phyloP scores from a whole-genome alignment of 352 stramenopile genomes.

The Globisporangium polare region DNA sequence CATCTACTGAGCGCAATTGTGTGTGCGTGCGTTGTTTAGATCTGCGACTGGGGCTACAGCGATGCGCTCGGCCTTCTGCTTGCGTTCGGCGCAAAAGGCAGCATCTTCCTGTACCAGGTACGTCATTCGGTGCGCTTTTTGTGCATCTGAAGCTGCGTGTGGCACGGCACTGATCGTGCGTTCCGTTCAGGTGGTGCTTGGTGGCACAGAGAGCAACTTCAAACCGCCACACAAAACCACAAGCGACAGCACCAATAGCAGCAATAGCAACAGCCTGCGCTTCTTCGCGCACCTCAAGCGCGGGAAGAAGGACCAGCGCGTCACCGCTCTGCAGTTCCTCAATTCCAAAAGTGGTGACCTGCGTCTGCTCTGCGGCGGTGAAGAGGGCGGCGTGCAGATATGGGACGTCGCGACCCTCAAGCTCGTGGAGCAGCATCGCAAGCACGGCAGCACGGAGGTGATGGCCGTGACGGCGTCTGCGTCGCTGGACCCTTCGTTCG shows the following conservation, averaged over 20 bases:
- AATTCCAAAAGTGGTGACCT: slow-evolving; percentile 24
- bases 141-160: too few species aligned
- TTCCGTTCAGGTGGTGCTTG: slow-evolving; percentile 1
- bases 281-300: slow-evolving; percentile 54
- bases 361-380: slow-evolving; percentile 48
- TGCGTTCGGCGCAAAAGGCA: slow-evolving; percentile 58
- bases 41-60: slow-evolving; percentile 59
- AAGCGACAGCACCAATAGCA: too few species aligned
- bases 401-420: slow-evolving; percentile 50
- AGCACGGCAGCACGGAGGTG: slow-evolving; percentile 55
- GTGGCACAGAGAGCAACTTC: background rate
- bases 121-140: background rate
- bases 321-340: slow-evolving; percentile 55
- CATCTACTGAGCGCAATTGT: too few species aligned
- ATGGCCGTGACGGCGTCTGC: slow-evolving; percentile 36
- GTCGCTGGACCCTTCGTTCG: slow-evolving; percentile 30
- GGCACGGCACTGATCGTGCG: background rate
- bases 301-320: slow-evolving; percentile 53
- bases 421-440: slow-evolving; percentile 61
- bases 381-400: slow-evolving; percentile 72
- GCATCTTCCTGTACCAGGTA: slow-evolving; percentile 64
- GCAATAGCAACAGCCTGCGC: background rate
- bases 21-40: slow-evolving; percentile 22
- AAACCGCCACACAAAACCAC: background rate
- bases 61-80: slow-evolving; percentile 33